Conservation (phyloP, 805 yeast species). For the Alloascoidea hylecoeti region DNA sequence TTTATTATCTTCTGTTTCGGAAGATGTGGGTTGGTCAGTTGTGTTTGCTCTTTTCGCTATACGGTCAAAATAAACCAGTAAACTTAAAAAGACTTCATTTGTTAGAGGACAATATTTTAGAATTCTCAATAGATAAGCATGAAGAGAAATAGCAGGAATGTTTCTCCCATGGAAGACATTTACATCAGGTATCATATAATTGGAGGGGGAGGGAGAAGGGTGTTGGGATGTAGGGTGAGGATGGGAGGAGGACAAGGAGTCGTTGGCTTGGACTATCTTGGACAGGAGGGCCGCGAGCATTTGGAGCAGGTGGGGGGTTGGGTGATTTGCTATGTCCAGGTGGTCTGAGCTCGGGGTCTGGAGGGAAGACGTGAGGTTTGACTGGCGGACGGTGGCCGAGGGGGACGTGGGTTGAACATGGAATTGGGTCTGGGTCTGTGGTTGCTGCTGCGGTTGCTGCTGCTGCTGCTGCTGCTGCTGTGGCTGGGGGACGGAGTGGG, state of each 20-base stretch:
- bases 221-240: conserved; percentile 21
- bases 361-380: neutral
- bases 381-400: neutral
- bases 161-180: conserved; percentile 92
- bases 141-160: conserved; percentile 87
- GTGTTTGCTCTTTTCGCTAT: conserved; percentile 75
- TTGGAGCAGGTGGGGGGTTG: conserved; percentile 63
- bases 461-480: neutral
- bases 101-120: conserved; percentile 98
- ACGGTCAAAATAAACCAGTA: conserved; percentile 88
- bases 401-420: neutral
- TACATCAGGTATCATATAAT: conserved; percentile 21
- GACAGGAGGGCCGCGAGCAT: conserved; percentile 82
- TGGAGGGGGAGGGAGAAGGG: conserved; percentile 13
- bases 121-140: conserved; percentile 80
- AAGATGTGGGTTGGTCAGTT: conserved; percentile 16
- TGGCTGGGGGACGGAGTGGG: neutral
- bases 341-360: conserved; percentile 16
- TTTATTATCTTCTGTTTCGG: conserved; percentile 4
- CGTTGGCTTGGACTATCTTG: conserved; percentile 84
- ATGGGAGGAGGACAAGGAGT: conserved; percentile 60
- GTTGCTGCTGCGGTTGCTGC: neutral
- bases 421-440: neutral
- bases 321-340: conserved; percentile 67
- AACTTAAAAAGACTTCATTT: conserved; percentile 83